A percentile compares a stretch with the other conserved stretches of the same genome.
phyloP scores from a whole-genome alignment of 2,329 filamentous ascomycete genomes.

The Aureobasidium sp. region DNA sequence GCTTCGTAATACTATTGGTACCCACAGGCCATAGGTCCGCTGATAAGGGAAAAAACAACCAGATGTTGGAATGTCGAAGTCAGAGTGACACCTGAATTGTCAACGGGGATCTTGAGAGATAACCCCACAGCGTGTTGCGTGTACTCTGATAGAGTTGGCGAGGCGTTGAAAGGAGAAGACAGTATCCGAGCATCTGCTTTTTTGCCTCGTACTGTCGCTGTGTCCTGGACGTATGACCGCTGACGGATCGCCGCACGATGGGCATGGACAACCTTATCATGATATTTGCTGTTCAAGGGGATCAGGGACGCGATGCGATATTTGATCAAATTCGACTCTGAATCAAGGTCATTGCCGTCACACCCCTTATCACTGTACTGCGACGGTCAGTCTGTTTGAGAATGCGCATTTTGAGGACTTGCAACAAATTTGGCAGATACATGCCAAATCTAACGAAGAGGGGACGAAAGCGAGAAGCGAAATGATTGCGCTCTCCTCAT shows the following conservation, averaged over 20 bases:
- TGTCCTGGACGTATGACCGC: background rate
- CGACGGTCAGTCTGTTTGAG: no score
- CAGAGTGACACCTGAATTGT: no score
- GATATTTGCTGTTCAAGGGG: background rate
- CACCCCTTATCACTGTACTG: background rate
- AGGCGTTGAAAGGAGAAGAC: background rate
- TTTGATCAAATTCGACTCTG: no score
- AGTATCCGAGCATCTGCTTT: background rate
- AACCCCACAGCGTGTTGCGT: background rate
- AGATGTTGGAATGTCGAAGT: background rate
- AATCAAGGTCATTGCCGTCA: background rate
- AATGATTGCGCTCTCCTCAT: background rate
- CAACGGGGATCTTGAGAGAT: background rate
- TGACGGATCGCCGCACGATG: background rate
- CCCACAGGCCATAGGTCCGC: background rate
- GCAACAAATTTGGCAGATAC: no score
- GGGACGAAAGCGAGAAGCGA: background rate
- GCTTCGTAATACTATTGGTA: background rate
- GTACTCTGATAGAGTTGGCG: background rate
- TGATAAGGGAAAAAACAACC: background rate
- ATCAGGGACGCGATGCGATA: background rate
- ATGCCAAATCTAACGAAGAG: no score
- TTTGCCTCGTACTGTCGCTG: background rate
- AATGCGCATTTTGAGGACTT: no score
- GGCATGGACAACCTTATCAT: background rate